Conservation (phyloP, 257 asterid species). For the Nicotiana paniculata region DNA sequence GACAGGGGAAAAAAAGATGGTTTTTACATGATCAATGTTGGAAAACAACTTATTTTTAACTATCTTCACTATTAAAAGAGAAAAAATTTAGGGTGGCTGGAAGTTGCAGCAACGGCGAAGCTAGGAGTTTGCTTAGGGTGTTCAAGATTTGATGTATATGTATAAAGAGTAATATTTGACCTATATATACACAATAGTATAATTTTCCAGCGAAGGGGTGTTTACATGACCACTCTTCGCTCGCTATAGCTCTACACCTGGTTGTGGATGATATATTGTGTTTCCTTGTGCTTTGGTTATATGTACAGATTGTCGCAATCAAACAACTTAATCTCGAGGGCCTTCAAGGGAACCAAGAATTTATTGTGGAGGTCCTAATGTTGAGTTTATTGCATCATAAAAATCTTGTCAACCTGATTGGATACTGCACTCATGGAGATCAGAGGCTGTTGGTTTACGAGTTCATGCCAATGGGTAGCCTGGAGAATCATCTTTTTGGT, state of each 20-base stretch:
- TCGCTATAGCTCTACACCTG: too few relatives aligned
- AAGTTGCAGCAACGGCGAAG: not conserved
- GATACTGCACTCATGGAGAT: slow-evolving; percentile 20
- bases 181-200: too few relatives aligned
- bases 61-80: not conserved
- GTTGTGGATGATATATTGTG: not conserved
- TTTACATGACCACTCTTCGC: too few relatives aligned
- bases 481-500: slow-evolving; percentile 21
- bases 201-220: too few relatives aligned
- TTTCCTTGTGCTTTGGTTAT: not conserved
- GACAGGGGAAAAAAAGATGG: not conserved
- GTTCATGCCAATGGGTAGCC: slow-evolving; percentile 19
- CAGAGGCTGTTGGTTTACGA: slow-evolving; percentile 18
- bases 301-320: slow-evolving; percentile 38
- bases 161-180: too few relatives aligned
- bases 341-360: slow-evolving; percentile 24
- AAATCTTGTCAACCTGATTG: slow-evolving; percentile 18
- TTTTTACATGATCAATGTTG: not conserved
- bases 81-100: not conserved
- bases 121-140: too few relatives aligned
- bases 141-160: too few relatives aligned
- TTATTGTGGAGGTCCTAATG: slow-evolving; percentile 18
- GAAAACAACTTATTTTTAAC: not conserved
- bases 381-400: slow-evolving; percentile 15
- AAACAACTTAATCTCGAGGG: slow-evolving; percentile 21